Evolutionary conservation across 2,329 filamentous ascomycete genomes (phyloP), one percentile per base, ranked within the genome.

Genomic region (Chaetomium strumarium): DNA sequence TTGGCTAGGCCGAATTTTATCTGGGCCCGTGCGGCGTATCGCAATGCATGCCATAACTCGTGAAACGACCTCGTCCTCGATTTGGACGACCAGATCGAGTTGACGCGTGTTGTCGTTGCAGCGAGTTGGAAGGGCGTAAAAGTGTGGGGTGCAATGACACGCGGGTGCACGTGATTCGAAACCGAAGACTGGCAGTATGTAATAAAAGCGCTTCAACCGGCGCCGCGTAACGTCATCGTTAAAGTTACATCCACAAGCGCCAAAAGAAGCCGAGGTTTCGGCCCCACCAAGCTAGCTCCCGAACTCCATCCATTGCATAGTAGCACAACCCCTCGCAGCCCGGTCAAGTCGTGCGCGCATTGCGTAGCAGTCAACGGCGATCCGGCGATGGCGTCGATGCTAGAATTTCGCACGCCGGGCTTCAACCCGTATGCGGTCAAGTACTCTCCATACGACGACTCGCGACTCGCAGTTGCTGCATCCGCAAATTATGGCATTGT

Each of bases 371-470:
- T 24, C 43, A 46, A 30, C 34, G 44, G 36, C 45, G 48, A 46
- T 29, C 20, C 14, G 2, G 59, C 55, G 52, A 72, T 70, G 74
- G 75, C 67, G 57, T 65, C 70, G 36, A 96, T 97, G 90, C 85
- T 97, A 63, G 90, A 96, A 72, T 97, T 88, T 73, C 86, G 88
- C 59, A 97, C 93, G 19, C 80, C 89, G 67, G 93, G 93, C 64
- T 97, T 83, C 79, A 96, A 97, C 70, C 91, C 91, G 64, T 96
- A 95, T 73, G 89, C 88, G 62, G 90, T 96, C 71, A 96, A 96
- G 73, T 99, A 97, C 77, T 97, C 92, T 51, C 93, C 93, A 7
- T 99, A 96, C 75, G 95, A 95, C 75, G 93, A 97, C 74, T 93
- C 88, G 60, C 85, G 91, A 58, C 83, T 99, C 59, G 92, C 92